These are phyloP conservation scores for Pseudopithomyces chartarum DNA, from an alignment of 2,329 filamentous ascomycete genomes.

Conservation along the genomic window DNA sequence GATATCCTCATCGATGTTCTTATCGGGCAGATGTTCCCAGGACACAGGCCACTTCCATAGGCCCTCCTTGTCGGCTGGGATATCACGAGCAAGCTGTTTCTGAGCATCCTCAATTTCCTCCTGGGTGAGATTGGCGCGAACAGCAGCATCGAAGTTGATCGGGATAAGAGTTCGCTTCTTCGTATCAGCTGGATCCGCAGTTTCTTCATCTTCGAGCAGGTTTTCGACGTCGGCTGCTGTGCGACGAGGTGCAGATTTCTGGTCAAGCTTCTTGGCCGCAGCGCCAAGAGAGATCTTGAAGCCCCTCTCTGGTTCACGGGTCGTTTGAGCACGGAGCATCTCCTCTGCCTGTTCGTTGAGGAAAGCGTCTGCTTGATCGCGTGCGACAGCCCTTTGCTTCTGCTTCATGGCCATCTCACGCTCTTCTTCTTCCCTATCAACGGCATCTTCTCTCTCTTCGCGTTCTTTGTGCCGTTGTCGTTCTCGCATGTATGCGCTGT, in stretches of 20 bases:
- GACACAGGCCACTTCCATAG: slow-evolving; percentile 92
- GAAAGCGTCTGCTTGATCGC: slow-evolving; percentile 88
- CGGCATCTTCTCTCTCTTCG: slow-evolving; percentile 79
- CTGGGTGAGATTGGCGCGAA: slow-evolving; percentile 67
- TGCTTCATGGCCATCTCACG: slow-evolving; percentile 72
- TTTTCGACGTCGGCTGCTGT: slow-evolving; percentile 94
- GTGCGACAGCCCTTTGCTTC: slow-evolving; percentile 76
- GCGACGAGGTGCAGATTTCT: slow-evolving; percentile 64
- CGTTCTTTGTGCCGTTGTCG: slow-evolving; percentile 73
- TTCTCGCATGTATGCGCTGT: slow-evolving; percentile 81
- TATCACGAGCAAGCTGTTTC: slow-evolving; percentile 82
- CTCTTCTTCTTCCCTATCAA: slow-evolving; percentile 78
- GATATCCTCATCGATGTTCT: slow-evolving; percentile 81
- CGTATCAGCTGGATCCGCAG: slow-evolving; percentile 64
- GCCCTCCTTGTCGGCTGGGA: slow-evolving; percentile 82
- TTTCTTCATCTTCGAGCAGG: slow-evolving; percentile 89
- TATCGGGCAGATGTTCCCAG: slow-evolving; percentile 88
- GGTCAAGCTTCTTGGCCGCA: slow-evolving; percentile 72
- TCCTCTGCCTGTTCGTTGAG: slow-evolving; percentile 82
- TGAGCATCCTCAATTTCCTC: slow-evolving; percentile 86
- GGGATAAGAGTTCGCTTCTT: slow-evolving; percentile 71
- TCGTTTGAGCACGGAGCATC: slow-evolving; percentile 55
- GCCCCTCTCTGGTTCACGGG: slow-evolving; percentile 61
- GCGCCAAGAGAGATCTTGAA: slow-evolving; percentile 95
- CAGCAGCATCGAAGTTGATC: slow-evolving; percentile 51